Conservation (phyloP, 176 grass and related monocot genomes). For the Pontederia paniculata region DNA sequence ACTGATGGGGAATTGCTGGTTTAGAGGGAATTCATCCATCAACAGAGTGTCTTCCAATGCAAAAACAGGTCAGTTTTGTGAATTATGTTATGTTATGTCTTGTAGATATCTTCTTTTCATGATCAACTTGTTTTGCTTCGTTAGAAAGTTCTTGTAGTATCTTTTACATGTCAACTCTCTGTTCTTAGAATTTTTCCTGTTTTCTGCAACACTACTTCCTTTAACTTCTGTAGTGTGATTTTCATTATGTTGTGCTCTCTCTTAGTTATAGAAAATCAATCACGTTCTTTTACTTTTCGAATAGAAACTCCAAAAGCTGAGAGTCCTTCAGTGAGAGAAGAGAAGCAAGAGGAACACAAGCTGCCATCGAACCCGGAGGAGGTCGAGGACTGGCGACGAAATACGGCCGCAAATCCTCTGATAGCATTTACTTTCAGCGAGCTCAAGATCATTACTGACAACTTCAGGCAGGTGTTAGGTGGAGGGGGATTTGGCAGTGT, state of each 20-base stretch:
- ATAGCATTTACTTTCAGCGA: slow-evolving; percentile 3
- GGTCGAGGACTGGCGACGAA: slow-evolving; percentile 7
- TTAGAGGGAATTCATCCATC: background rate
- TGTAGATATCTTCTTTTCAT: too few species aligned
- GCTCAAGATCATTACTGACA: slow-evolving; percentile 3
- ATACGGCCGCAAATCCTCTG: background rate
- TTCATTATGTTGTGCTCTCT: too few species aligned
- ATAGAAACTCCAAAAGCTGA: background rate
- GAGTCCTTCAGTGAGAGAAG: background rate
- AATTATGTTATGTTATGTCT: too few species aligned
- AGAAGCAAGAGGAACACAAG: background rate
- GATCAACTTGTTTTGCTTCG: too few species aligned
- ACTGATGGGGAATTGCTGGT: slow-evolving; percentile 12
- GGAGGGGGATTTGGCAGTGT: slow-evolving; percentile 11
- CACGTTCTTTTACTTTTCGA: background rate
- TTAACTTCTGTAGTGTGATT: too few species aligned
- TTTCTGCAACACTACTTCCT: too few species aligned
- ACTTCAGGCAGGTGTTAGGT: slow-evolving; percentile 11
- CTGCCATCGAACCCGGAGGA: slow-evolving; percentile 10
- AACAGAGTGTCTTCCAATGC: slow-evolving; percentile 5
- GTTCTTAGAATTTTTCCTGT: too few species aligned
- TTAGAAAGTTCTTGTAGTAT: too few species aligned
- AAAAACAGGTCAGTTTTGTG: background rate
- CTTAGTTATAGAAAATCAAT: background rate
- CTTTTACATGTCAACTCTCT: too few species aligned